phyloP scores from a whole-genome alignment of 176 grass and related monocot genomes.

The Aegilops sharonensis region DNA sequence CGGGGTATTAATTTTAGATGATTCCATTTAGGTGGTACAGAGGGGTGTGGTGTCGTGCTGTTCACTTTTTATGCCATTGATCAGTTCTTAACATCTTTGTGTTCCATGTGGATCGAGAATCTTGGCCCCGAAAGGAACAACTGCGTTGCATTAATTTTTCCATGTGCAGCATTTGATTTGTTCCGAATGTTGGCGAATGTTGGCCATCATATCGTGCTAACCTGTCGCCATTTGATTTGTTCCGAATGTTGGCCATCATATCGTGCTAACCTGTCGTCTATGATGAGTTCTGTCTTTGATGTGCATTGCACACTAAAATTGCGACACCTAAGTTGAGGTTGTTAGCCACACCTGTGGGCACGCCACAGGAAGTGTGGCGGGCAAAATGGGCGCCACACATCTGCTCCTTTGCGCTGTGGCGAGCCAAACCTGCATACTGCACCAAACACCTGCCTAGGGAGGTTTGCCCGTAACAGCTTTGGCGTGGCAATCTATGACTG shows the following conservation, averaged over 20 bases:
- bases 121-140: neutral
- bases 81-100: neutral
- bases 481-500: no score
- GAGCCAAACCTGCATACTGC: no score
- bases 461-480: no score
- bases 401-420: no score
- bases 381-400: no score
- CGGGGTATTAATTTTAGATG: neutral
- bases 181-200: neutral
- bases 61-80: neutral
- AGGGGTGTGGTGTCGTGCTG: neutral
- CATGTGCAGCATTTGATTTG: neutral
- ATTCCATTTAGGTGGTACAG: neutral
- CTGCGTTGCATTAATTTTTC: neutral
- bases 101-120: neutral
- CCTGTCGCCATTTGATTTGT: neutral
- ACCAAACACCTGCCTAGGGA: no score
- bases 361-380: no score
- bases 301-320: no score
- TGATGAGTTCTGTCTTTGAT: no score
- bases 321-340: no score
- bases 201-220: neutral
- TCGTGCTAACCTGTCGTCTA: no score
- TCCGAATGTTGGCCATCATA: neutral
- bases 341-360: no score